A percentile compares a stretch with the other conserved stretches of the same genome.
Conservation (phyloP, 202 grass and related monocot species). For the Schoenoplectus tabernaemontani region DNA sequence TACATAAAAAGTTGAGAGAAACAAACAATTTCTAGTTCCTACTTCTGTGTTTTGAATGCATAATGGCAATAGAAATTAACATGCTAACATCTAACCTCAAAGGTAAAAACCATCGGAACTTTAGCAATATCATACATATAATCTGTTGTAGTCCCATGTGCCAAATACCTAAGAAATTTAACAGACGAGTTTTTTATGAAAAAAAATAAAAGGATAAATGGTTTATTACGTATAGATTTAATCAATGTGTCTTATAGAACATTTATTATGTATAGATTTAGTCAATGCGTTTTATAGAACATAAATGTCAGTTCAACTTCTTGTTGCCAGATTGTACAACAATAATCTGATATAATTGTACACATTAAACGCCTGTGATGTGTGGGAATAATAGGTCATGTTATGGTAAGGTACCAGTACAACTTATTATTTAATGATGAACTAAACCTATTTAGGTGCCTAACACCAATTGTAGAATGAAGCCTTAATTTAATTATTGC, state of each 20-base stretch:
- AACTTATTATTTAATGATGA: neutral
- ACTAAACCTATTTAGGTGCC: neutral
- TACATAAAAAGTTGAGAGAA: neutral
- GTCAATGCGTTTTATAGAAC: neutral
- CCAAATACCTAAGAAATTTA: conserved; percentile 62
- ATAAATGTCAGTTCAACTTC: neutral
- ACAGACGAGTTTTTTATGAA: neutral
- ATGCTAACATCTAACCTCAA: conserved; percentile 57
- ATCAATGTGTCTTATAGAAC: too few relatives aligned
- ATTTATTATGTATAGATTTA: too few relatives aligned
- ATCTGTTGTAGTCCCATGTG: conserved; percentile 93
- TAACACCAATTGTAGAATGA: neutral
- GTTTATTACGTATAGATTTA: neutral
- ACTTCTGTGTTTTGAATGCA: neutral
- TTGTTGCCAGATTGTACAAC: neutral
- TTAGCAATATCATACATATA: conserved; percentile 80
- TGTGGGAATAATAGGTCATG: neutral
- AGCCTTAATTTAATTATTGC: neutral
- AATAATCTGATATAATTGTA: neutral
- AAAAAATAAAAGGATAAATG: neutral
- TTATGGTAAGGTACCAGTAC: neutral
- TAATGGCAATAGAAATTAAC: conserved; percentile 7
- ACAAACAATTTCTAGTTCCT: neutral
- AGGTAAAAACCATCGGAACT: conserved; percentile 93
- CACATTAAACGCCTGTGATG: neutral